Evolutionary conservation across 2,329 filamentous ascomycete genomes (phyloP).

Genomic region (Xylaria digitata): DNA sequence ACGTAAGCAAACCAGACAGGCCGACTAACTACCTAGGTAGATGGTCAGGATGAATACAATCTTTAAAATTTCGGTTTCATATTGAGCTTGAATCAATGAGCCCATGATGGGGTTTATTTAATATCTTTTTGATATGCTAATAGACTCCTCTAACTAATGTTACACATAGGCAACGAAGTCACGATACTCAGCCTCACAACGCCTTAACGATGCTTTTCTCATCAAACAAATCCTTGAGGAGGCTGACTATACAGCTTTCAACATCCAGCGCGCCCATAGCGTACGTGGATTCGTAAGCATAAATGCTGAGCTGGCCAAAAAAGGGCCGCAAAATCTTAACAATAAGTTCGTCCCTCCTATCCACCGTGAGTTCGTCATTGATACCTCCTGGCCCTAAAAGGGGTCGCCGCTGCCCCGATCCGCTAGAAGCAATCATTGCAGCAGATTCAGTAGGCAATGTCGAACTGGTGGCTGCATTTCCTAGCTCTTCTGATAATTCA

Average conservation of each 20-base stretch:
- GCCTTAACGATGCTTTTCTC: conserved; percentile 75
- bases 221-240: conserved; percentile 83
- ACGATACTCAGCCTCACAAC: conserved; percentile 53
- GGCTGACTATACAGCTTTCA: conserved; percentile 69
- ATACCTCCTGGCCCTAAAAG: conserved; percentile 65
- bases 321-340: conserved; percentile 86
- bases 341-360: conserved; percentile 75
- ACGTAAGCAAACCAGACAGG: too few relatives aligned
- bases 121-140: conserved; percentile 8
- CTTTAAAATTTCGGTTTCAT: background rate
- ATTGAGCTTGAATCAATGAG: background rate
- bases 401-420: conserved; percentile 57
- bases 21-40: too few relatives aligned
- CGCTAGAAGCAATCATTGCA: conserved; percentile 40
- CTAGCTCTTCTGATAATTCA: conserved; percentile 82
- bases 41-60: too few relatives aligned
- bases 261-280: conserved; percentile 78
- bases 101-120: too few relatives aligned
- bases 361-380: conserved; percentile 65
- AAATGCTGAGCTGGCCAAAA: conserved; percentile 91
- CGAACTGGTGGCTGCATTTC: conserved; percentile 55
- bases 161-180: conserved; percentile 19
- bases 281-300: conserved; percentile 92
- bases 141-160: conserved; percentile 25
- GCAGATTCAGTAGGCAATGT: conserved; percentile 51